A percentile compares a stretch with the other conserved stretches of the same genome.
Evolutionary conservation across 139 green algal species (phyloP).

Genomic region (Nannochloris sp.): DNA sequence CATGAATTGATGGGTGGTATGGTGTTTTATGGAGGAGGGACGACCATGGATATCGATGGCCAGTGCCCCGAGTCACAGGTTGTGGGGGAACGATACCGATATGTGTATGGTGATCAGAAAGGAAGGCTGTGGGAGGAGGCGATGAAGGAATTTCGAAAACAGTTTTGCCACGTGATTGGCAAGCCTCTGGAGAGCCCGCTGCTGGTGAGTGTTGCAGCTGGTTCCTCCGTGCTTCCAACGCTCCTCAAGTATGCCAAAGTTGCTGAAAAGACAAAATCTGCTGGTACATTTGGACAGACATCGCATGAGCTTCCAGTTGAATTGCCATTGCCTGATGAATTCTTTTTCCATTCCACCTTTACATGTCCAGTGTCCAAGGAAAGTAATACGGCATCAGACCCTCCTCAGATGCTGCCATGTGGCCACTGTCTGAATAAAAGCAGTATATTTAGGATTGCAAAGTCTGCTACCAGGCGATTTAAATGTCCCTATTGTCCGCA

Average conservation of each 20-base stretch:
- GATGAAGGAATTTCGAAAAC: conserved; percentile 61
- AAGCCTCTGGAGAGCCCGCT: conserved; percentile 76
- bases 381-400: conserved; percentile 70
- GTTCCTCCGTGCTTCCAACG: conserved; percentile 66
- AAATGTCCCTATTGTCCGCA: conserved; percentile 95
- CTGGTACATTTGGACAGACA: background rate
- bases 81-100: background rate
- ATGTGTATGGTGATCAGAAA: conserved; percentile 54
- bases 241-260: conserved; percentile 80
- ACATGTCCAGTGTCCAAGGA: conserved; percentile 84
- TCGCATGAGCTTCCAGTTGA: conserved; percentile 80
- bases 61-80: background rate
- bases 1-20: conserved; percentile 84
- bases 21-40: conserved; percentile 42
- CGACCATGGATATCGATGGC: background rate
- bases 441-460: conserved; percentile 71
- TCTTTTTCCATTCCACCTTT: conserved; percentile 88
- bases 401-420: conserved; percentile 87
- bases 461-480: conserved; percentile 56
- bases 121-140: conserved; percentile 55
- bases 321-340: conserved; percentile 77
- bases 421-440: conserved; percentile 84
- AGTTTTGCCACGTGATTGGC: conserved; percentile 77
- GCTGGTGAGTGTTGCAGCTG: conserved; percentile 66
- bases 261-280: conserved; percentile 28